Conservation (phyloP, 1,284 basidiomycete species). For the Coniferiporia weirii region DNA sequence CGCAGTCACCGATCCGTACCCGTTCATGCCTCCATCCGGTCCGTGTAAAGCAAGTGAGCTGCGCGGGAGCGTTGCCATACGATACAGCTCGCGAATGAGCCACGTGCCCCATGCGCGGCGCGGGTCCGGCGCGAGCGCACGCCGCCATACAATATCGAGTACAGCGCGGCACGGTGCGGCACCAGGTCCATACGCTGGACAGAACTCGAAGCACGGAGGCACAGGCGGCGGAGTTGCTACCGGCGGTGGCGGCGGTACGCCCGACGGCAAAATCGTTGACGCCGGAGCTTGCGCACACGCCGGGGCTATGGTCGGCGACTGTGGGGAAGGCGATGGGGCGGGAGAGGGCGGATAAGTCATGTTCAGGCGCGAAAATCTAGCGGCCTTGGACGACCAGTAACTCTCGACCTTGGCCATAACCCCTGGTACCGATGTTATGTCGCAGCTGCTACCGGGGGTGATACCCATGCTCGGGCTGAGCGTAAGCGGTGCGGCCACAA, state of each 20-base stretch:
- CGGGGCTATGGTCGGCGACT: neutral
- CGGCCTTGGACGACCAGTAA: neutral
- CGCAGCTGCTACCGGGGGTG: neutral
- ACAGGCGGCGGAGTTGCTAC: neutral
- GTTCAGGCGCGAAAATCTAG: neutral
- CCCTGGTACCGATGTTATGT: neutral
- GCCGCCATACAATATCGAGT: constrained; percentile 21
- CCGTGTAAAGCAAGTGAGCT: neutral
- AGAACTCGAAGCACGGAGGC: constrained; percentile 7
- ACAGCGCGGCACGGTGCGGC: constrained; percentile 9
- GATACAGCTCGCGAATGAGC: constrained; percentile 25
- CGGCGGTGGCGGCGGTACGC: neutral
- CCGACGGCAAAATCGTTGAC: neutral
- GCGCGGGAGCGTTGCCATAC: constrained; percentile 18
- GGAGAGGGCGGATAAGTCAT: constrained; percentile 13
- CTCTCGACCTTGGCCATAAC: neutral
- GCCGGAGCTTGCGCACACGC: neutral
- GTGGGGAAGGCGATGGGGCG: constrained; percentile 13
- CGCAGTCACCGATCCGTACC: neutral
- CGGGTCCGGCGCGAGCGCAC: constrained; percentile 19
- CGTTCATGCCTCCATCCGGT: neutral
- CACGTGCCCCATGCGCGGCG: constrained; percentile 24
- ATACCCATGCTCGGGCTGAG: constrained; percentile 1
- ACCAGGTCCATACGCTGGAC: neutral
- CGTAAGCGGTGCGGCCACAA: constrained; percentile 23